Conservation (phyloP, 78 protist species). For the Anaeramoeba flamelloides region DNA sequence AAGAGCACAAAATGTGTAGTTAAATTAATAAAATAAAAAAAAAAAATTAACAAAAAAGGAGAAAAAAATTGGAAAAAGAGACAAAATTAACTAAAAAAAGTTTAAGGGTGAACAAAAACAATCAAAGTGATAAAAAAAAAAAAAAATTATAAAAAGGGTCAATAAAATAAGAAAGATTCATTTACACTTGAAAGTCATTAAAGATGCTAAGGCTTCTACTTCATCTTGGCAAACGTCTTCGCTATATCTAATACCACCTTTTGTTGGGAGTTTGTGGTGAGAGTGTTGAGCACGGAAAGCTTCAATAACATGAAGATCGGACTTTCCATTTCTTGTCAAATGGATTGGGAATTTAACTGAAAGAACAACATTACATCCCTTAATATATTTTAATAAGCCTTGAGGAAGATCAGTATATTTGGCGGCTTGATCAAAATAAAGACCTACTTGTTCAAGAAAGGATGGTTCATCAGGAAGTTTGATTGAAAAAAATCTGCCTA, state of each 20-base stretch:
- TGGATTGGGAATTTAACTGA: background rate
- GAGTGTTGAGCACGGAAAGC: conserved; percentile 74
- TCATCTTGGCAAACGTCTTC: conserved; percentile 56
- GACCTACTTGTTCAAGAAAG: background rate
- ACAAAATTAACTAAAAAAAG: too few relatives aligned
- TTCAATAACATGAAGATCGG: conserved; percentile 12
- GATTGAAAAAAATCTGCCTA: too few relatives aligned
- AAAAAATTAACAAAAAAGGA: too few relatives aligned
- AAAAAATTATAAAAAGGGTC: too few relatives aligned
- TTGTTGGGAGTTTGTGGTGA: conserved; percentile 64
- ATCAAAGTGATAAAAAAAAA: too few relatives aligned
- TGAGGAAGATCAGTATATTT: background rate
- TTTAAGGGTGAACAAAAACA: too few relatives aligned
- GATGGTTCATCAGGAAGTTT: too few relatives aligned
- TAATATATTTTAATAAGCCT: background rate
- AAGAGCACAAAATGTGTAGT: too few relatives aligned
- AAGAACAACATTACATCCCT: background rate
- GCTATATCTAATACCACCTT: conserved; percentile 68
- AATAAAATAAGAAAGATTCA: too few relatives aligned
- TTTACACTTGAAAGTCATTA: conserved; percentile 77
- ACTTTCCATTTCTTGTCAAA: background rate
- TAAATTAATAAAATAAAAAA: too few relatives aligned
- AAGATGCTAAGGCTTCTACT: conserved; percentile 58
- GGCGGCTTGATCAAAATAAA: background rate
- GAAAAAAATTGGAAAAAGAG: too few relatives aligned